Conservation (phyloP, 352 stramenopile genomes). For the Phytopythium vexans region DNA sequence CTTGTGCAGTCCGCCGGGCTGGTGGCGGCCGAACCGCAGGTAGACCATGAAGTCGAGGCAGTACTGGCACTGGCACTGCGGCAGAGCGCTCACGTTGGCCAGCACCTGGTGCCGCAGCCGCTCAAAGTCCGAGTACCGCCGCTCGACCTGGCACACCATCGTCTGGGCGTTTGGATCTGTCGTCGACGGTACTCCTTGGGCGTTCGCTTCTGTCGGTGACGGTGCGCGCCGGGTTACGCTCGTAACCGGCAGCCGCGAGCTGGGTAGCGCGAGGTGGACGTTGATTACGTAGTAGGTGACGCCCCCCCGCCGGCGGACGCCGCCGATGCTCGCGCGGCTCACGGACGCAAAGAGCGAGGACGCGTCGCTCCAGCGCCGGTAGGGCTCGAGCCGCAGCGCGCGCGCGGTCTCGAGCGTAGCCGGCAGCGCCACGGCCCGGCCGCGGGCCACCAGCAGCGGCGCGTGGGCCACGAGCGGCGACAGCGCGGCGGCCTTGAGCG, state of each 20-base stretch:
- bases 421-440: neutral
- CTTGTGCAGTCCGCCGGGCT: slow-evolving; percentile 39
- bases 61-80: slow-evolving; percentile 48
- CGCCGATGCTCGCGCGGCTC: too few relatives aligned
- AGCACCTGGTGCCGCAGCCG: slow-evolving; percentile 42
- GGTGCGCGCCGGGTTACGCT: too few relatives aligned
- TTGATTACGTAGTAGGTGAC: too few relatives aligned
- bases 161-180: too few relatives aligned
- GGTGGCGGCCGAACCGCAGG: slow-evolving; percentile 41
- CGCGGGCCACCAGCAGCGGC: slow-evolving; percentile 4
- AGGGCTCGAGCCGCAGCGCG: slow-evolving; percentile 4
- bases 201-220: too few relatives aligned
- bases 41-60: slow-evolving; percentile 53
- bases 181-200: too few relatives aligned
- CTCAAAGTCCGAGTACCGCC: slow-evolving; percentile 59
- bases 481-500: slow-evolving; percentile 5
- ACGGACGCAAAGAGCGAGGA: too few relatives aligned
- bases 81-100: slow-evolving; percentile 33
- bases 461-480: slow-evolving; percentile 8
- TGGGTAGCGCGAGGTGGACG: too few relatives aligned
- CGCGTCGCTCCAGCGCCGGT: slow-evolving; percentile 1
- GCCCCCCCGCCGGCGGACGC: too few relatives aligned
- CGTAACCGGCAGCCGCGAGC: too few relatives aligned
- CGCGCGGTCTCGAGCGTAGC: neutral
- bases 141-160: slow-evolving; percentile 31